A percentile compares a stretch with the other conserved stretches of the same genome.
phyloP scores from a whole-genome alignment of 1,284 basidiomycete genomes.

The Laetiporus sulphureus region DNA sequence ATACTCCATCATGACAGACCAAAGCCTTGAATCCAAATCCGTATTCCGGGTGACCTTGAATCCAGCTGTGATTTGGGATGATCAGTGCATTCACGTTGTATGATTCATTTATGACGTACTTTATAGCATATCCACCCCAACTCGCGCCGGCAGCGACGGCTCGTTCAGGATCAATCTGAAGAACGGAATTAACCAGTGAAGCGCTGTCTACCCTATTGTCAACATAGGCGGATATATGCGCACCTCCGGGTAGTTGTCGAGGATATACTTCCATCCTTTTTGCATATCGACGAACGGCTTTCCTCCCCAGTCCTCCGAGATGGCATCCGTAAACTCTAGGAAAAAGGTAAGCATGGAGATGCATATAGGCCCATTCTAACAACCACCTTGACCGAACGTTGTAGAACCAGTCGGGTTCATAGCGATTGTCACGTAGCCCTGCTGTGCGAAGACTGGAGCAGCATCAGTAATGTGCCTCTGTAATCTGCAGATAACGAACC shows the following conservation, averaged over 20 bases:
- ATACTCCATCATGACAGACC: slow-evolving; percentile 83
- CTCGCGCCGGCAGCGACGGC: slow-evolving; percentile 79
- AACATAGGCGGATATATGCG: background rate
- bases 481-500: slow-evolving; percentile 8
- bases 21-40: slow-evolving; percentile 85
- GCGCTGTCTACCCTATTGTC: background rate
- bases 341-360: background rate
- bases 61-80: slow-evolving; percentile 58
- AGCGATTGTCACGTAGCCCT: slow-evolving; percentile 79
- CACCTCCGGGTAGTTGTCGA: slow-evolving; percentile 71
- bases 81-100: slow-evolving; percentile 3
- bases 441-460: slow-evolving; percentile 61
- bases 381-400: slow-evolving; percentile 75
- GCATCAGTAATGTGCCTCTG: background rate
- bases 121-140: slow-evolving; percentile 81
- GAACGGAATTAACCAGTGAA: background rate
- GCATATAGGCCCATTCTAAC: background rate
- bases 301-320: slow-evolving; percentile 78
- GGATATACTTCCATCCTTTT: slow-evolving; percentile 68
- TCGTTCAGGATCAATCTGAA: slow-evolving; percentile 72
- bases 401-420: slow-evolving; percentile 90
- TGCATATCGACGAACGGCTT: slow-evolving; percentile 80
- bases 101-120: too few species aligned
- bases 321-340: slow-evolving; percentile 75
- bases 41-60: slow-evolving; percentile 86